These are phyloP conservation scores for Blastocystis hominis DNA, from an alignment of 352 stramenopile genomes.

Conservation along the genomic window DNA sequence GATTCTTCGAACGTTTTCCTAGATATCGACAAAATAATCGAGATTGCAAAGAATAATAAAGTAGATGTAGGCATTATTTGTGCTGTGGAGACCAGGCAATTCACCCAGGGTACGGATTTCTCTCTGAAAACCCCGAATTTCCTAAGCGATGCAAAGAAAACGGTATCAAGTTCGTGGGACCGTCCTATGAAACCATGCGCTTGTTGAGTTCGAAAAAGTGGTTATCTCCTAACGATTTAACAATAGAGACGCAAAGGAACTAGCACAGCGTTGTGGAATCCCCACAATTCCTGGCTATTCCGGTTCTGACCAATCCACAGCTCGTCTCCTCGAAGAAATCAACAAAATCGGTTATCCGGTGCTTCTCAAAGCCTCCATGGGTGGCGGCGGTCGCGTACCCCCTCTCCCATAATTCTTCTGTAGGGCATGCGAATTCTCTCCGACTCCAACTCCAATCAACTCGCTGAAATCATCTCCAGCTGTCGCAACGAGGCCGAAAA, in stretches of 20 bases:
- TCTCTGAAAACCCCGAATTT: conserved; percentile 77
- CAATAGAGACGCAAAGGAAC: conserved; percentile 23
- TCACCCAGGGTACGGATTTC: conserved; percentile 79
- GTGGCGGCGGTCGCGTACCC: neutral
- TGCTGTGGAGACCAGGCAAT: conserved; percentile 64
- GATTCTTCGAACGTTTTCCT: conserved; percentile 63
- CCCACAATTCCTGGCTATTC: conserved; percentile 71
- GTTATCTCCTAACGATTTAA: neutral
- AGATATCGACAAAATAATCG: conserved; percentile 65
- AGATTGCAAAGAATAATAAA: conserved; percentile 57
- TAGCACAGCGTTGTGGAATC: neutral
- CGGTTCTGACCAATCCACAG: conserved; percentile 74
- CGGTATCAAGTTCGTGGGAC: conserved; percentile 79
- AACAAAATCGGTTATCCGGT: conserved; percentile 79
- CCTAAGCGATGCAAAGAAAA: conserved; percentile 66
- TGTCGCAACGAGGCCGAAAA: conserved; percentile 67
- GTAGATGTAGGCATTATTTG: conserved; percentile 56
- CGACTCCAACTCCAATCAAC: conserved; percentile 56
- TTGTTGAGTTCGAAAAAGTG: conserved; percentile 77
- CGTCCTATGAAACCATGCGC: conserved; percentile 73
- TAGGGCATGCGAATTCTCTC: conserved; percentile 79
- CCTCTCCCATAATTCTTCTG: neutral
- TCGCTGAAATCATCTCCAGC: neutral
- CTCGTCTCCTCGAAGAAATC: conserved; percentile 70
- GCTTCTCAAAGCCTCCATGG: conserved; percentile 72